phyloP scores from a whole-genome alignment of 1,284 basidiomycete genomes.

The Neonothopanus nambi region DNA sequence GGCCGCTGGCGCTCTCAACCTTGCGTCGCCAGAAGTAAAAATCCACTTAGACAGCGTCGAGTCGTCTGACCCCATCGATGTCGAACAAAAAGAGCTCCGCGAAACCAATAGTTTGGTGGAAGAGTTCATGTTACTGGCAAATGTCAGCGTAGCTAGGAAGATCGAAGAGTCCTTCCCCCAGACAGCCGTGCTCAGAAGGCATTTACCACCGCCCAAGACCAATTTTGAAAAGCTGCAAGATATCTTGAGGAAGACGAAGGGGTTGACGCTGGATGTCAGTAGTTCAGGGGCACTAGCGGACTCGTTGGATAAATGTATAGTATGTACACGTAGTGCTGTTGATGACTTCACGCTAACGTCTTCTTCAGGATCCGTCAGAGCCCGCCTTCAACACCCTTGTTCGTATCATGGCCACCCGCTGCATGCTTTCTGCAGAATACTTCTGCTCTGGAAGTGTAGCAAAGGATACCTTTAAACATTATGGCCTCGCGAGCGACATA shows the following conservation, averaged over 20 bases:
- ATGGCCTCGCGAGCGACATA: constrained; percentile 94
- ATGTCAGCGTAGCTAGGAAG: constrained; percentile 90
- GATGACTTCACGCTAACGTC: not conserved
- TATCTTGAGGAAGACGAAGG: constrained; percentile 85
- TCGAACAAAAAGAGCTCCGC: constrained; percentile 91
- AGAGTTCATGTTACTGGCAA: constrained; percentile 99
- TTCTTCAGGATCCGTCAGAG: constrained; percentile 66
- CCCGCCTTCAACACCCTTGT: constrained; percentile 97
- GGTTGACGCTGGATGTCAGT: constrained; percentile 87
- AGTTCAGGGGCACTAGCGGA: constrained; percentile 90
- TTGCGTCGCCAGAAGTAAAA: constrained; percentile 97
- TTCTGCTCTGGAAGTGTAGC: constrained; percentile 95
- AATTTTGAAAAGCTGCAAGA: constrained; percentile 98
- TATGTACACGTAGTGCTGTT: constrained; percentile 34
- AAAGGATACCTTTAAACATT: constrained; percentile 93
- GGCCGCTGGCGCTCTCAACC: constrained; percentile 92
- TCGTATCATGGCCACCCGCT: constrained; percentile 98
- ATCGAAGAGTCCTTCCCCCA: constrained; percentile 96
- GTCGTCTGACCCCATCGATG: constrained; percentile 93
- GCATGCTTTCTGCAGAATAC: constrained; percentile 98
- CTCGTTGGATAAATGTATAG: constrained; percentile 87
- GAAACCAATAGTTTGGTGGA: constrained; percentile 98
- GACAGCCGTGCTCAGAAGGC: constrained; percentile 94
- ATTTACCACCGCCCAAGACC: constrained; percentile 87
- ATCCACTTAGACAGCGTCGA: constrained; percentile 93